Evolutionary conservation across 2,329 filamentous ascomycete genomes (phyloP).

Genomic region (Rosellinia necatrix): DNA sequence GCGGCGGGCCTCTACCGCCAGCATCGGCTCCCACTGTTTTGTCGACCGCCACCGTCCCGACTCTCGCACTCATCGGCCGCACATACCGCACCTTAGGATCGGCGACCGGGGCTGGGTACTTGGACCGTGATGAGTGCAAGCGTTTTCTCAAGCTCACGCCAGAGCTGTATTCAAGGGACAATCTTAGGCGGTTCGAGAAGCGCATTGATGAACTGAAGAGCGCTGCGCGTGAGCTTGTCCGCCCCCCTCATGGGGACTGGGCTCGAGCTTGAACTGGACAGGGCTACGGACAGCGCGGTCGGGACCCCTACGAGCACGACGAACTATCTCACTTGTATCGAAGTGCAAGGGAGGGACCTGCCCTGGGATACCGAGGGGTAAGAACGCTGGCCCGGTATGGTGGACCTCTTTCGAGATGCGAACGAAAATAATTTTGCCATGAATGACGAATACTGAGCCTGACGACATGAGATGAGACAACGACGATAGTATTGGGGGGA

Average conservation of each 20-base stretch:
- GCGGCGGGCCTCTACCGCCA: constrained; percentile 4
- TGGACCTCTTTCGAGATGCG: neutral
- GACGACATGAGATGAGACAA: constrained; percentile 19
- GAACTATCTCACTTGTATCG: constrained; percentile 41
- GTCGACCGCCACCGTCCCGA: constrained; percentile 47
- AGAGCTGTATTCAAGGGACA: constrained; percentile 85
- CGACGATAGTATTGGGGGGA: constrained; percentile 4
- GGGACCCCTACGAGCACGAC: constrained; percentile 34
- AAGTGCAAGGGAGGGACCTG: constrained; percentile 40
- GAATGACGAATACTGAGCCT: constrained; percentile 15
- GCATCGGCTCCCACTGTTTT: constrained; percentile 30
- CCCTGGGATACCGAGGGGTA: constrained; percentile 41
- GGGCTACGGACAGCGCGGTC: constrained; percentile 31
- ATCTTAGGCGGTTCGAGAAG: constrained; percentile 81
- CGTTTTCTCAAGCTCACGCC: constrained; percentile 83
- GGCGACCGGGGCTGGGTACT: constrained; percentile 64
- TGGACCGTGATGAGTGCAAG: constrained; percentile 87
- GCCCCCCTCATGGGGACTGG: constrained; percentile 84
- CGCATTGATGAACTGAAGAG: constrained; percentile 87
- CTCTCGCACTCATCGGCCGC: constrained; percentile 66
- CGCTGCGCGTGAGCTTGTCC: constrained; percentile 79
- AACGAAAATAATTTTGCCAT: constrained; percentile 1
- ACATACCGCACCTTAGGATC: constrained; percentile 79
- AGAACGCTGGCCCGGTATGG: neutral
- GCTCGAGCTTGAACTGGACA: constrained; percentile 75